Evolutionary conservation across 2,329 filamentous ascomycete genomes (phyloP).

Genomic region (Xylariaceae sp.): DNA sequence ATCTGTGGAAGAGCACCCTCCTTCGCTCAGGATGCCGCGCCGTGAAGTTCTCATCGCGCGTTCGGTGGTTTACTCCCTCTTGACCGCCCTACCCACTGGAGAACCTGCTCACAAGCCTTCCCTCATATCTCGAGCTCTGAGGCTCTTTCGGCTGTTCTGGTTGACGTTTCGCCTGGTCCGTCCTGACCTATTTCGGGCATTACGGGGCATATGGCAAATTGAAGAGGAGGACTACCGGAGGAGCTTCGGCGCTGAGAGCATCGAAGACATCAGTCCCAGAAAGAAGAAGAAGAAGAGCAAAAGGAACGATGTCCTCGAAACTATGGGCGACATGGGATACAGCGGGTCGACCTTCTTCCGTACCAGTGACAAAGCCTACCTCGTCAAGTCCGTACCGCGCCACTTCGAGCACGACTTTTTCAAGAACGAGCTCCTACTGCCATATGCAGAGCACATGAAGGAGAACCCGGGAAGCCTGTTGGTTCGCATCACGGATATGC

Average conservation of each 20-base stretch:
- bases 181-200: slow-evolving; percentile 40
- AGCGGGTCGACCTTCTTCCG: slow-evolving; percentile 72
- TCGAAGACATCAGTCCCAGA: slow-evolving; percentile 31
- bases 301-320: slow-evolving; percentile 37
- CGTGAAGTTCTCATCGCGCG: slow-evolving; percentile 33
- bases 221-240: slow-evolving; percentile 48
- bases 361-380: slow-evolving; percentile 59
- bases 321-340: slow-evolving; percentile 66
- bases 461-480: slow-evolving; percentile 55
- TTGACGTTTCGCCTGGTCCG: slow-evolving; percentile 26
- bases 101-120: slow-evolving; percentile 23
- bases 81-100: slow-evolving; percentile 26
- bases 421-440: slow-evolving; percentile 56
- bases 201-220: slow-evolving; percentile 42
- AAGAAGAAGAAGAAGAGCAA: slow-evolving; percentile 22
- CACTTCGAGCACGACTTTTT: slow-evolving; percentile 68
- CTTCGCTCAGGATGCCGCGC: slow-evolving; percentile 19
- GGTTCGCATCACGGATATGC: slow-evolving; percentile 66
- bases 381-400: slow-evolving; percentile 67
- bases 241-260: slow-evolving; percentile 42
- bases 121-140: slow-evolving; percentile 38
- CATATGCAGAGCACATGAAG: slow-evolving; percentile 61
- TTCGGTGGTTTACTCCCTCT: slow-evolving; percentile 36
- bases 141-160: slow-evolving; percentile 35
- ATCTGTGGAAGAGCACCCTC: background rate